phyloP scores from a whole-genome alignment of 306 rosid genomes.

The Cucurbita moschata region DNA sequence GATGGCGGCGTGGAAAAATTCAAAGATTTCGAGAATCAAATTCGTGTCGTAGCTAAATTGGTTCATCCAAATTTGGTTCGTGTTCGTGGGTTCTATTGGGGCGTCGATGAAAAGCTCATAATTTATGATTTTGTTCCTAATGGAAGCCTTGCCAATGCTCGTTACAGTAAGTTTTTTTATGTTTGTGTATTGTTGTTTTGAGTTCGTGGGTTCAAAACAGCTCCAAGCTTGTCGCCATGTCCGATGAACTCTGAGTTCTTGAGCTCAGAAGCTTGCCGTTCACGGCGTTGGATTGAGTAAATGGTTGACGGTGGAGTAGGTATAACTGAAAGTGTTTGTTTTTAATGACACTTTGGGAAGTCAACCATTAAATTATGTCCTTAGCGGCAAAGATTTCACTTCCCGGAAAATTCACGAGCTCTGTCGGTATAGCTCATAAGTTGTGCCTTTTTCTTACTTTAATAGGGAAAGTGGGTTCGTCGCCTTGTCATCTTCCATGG shows the following conservation, averaged over 20 bases:
- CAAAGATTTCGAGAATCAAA: slow-evolving; percentile 75
- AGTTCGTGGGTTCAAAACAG: not conserved
- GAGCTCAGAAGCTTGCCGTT: not conserved
- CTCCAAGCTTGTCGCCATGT: not conserved
- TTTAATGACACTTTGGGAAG: slow-evolving; percentile 23
- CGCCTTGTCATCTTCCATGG: slow-evolving; percentile 97
- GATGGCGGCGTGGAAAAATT: slow-evolving; percentile 63
- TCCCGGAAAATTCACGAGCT: not conserved
- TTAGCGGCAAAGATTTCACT: no score
- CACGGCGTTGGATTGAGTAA: not conserved
- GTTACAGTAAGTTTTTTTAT: slow-evolving; percentile 52
- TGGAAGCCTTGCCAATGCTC: slow-evolving; percentile 87
- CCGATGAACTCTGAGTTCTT: not conserved
- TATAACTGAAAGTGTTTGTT: slow-evolving; percentile 19
- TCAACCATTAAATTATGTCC: slow-evolving; percentile 17
- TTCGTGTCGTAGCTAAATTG: slow-evolving; percentile 56
- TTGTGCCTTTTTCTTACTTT: not conserved
- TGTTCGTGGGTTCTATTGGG: slow-evolving; percentile 89
- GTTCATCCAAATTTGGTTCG: slow-evolving; percentile 80
- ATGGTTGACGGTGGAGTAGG: slow-evolving; percentile 45
- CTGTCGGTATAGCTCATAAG: not conserved
- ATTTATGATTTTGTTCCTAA: slow-evolving; percentile 90
- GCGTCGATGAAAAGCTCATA: slow-evolving; percentile 67
- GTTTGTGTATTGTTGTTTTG: not conserved
- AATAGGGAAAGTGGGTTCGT: slow-evolving; percentile 81